These are phyloP conservation scores for Taphrina deformans DNA, from an alignment of 1,139 yeast genomes.

Conservation along the genomic window DNA sequence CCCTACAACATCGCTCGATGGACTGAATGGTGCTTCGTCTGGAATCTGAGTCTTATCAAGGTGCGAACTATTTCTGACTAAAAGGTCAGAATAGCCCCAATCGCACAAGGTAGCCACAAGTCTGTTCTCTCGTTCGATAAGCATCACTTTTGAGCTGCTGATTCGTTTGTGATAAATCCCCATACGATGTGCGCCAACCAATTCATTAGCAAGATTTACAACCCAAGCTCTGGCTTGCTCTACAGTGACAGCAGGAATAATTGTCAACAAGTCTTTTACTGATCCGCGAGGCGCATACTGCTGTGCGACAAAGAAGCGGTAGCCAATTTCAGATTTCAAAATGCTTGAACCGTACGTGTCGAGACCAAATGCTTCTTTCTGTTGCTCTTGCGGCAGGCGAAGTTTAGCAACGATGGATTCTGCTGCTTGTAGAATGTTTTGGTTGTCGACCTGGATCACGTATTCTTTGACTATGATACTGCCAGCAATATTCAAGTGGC, in stretches of 20 bases:
- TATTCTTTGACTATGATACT: slow-evolving; percentile 15
- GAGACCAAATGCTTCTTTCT: background rate
- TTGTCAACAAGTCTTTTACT: slow-evolving; percentile 64
- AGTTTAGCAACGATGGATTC: background rate
- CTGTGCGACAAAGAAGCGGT: slow-evolving; percentile 69
- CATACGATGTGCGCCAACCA: slow-evolving; percentile 76
- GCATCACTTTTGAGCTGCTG: slow-evolving; percentile 60
- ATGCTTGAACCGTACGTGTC: slow-evolving; percentile 2
- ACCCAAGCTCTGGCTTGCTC: slow-evolving; percentile 85
- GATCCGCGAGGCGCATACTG: slow-evolving; percentile 64
- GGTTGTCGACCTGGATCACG: background rate
- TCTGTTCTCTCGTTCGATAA: slow-evolving; percentile 50
- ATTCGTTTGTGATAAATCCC: slow-evolving; percentile 76
- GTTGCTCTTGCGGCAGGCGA: background rate
- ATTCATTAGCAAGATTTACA: slow-evolving; percentile 77
- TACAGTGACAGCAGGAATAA: slow-evolving; percentile 66
- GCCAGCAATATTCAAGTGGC: background rate
- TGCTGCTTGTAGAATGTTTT: background rate
- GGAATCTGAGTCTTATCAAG: no score
- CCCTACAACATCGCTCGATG: slow-evolving; percentile 73
- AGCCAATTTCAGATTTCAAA: slow-evolving; percentile 49
- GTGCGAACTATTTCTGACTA: no score
- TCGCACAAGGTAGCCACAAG: slow-evolving; percentile 64
- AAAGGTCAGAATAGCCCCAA: slow-evolving; percentile 78
- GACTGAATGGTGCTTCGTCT: no score